Conservation (phyloP, 108 stramenopile genomes). For the Pseudonitzschia delicatissima region DNA sequence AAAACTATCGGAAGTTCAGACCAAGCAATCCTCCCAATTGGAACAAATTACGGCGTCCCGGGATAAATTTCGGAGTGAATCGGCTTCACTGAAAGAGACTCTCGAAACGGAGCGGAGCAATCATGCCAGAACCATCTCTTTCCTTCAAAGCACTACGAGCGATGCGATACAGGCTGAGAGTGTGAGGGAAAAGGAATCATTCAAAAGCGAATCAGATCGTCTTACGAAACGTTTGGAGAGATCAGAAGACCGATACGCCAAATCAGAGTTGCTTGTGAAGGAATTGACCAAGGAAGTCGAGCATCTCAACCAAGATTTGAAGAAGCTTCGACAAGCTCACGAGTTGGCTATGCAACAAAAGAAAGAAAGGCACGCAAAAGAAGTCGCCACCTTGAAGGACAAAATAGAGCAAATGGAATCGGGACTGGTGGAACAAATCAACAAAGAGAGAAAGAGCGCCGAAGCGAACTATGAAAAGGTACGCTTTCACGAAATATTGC, state of each 20-base stretch:
- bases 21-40: not conserved
- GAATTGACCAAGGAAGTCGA: conserved; percentile 3
- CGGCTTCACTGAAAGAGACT: not conserved
- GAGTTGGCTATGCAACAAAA: not conserved
- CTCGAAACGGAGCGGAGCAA: not conserved
- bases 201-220: not conserved
- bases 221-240: not conserved
- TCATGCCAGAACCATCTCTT: not conserved
- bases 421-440: not conserved
- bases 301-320: conserved; percentile 4
- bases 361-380: not conserved
- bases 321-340: not conserved
- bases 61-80: not conserved
- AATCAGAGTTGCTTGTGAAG: conserved; percentile 7
- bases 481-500: no score
- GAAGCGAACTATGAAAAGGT: not conserved
- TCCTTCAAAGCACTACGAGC: not conserved
- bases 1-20: not conserved
- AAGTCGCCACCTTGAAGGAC: not conserved
- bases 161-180: not conserved
- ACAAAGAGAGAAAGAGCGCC: not conserved
- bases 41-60: not conserved
- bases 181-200: not conserved
- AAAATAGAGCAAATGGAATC: not conserved
- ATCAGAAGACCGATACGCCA: not conserved